A percentile compares a stretch with the other conserved stretches of the same genome.
Evolutionary conservation across 2,329 filamentous ascomycete genomes (phyloP).

Genomic region (Magnaporthiopsis incrustans): DNA sequence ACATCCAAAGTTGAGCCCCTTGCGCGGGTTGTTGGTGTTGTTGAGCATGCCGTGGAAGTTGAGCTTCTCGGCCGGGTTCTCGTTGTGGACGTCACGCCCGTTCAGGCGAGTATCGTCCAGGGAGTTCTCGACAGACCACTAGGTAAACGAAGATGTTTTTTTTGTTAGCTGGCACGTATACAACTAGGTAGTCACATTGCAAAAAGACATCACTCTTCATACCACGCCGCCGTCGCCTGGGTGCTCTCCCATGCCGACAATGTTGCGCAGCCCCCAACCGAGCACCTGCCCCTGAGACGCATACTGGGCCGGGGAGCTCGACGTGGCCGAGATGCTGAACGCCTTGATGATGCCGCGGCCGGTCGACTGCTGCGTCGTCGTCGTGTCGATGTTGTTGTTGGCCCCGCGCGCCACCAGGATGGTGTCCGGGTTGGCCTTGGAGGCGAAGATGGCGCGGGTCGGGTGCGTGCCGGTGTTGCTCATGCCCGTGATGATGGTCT

Average conservation of each 20-base stretch:
- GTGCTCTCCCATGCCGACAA: conserved; percentile 55
- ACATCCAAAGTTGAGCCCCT: conserved; percentile 48
- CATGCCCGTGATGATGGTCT: conserved; percentile 42
- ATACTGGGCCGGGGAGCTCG: conserved; percentile 28
- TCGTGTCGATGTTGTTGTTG: conserved; percentile 14
- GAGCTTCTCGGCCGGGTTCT: conserved; percentile 68
- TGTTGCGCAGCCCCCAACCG: conserved; percentile 66
- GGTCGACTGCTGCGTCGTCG: conserved; percentile 19
- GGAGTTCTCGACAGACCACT: conserved; percentile 60
- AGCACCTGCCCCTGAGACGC: conserved; percentile 39
- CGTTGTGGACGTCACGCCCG: conserved; percentile 52
- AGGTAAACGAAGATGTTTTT: conserved; percentile 8
- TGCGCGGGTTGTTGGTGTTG: conserved; percentile 17
- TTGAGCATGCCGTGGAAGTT: conserved; percentile 60
- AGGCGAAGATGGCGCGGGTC: conserved; percentile 55
- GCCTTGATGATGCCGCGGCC: conserved; percentile 60
- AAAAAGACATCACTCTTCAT: not conserved
- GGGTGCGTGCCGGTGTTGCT: conserved; percentile 40
- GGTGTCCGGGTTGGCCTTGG: conserved; percentile 35
- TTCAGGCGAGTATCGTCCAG: conserved; percentile 54
- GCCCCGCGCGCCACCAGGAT: conserved; percentile 26
- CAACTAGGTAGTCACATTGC: no score
- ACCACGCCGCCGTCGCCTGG: conserved; percentile 39
- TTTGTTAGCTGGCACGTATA: not conserved
- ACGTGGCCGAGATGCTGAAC: conserved; percentile 32